Conservation (phyloP, 2,329 filamentous ascomycete species). For the Pestalotiopsis sp. region DNA sequence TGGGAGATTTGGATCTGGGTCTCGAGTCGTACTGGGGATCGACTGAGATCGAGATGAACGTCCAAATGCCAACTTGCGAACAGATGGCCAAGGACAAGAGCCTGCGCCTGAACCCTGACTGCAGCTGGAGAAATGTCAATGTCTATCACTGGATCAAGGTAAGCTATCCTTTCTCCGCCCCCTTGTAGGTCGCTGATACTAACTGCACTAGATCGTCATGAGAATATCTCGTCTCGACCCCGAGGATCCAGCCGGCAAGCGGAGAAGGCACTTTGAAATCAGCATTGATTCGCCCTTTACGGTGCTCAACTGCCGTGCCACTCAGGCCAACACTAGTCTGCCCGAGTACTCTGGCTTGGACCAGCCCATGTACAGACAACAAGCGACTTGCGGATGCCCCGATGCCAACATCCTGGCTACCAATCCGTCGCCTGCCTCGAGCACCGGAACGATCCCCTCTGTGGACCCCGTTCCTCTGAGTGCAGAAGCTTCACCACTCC, state of each 20-base stretch:
- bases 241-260: slow-evolving; percentile 69
- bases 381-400: slow-evolving; percentile 57
- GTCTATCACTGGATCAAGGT: slow-evolving; percentile 98
- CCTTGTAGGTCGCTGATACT: slow-evolving; percentile 4
- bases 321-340: slow-evolving; percentile 83
- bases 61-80: slow-evolving; percentile 87
- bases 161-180: slow-evolving; percentile 27
- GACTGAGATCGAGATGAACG: slow-evolving; percentile 93
- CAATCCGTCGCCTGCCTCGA: slow-evolving; percentile 70
- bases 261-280: slow-evolving; percentile 90
- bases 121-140: slow-evolving; percentile 90
- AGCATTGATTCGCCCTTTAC: slow-evolving; percentile 96
- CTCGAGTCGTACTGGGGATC: slow-evolving; percentile 77
- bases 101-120: slow-evolving; percentile 79
- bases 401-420: slow-evolving; percentile 48
- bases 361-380: slow-evolving; percentile 50
- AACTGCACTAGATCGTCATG: slow-evolving; percentile 73
- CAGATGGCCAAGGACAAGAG: slow-evolving; percentile 76
- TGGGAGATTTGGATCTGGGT: slow-evolving; percentile 76
- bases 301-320: slow-evolving; percentile 90
- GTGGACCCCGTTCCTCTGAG: slow-evolving; percentile 34
- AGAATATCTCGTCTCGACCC: slow-evolving; percentile 83
- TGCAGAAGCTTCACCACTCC: slow-evolving; percentile 33
- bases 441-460: slow-evolving; percentile 49
- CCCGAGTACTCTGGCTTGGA: slow-evolving; percentile 72